Conservation (phyloP, 2,329 filamentous ascomycete genomes). For the Blastomyces percursus region DNA sequence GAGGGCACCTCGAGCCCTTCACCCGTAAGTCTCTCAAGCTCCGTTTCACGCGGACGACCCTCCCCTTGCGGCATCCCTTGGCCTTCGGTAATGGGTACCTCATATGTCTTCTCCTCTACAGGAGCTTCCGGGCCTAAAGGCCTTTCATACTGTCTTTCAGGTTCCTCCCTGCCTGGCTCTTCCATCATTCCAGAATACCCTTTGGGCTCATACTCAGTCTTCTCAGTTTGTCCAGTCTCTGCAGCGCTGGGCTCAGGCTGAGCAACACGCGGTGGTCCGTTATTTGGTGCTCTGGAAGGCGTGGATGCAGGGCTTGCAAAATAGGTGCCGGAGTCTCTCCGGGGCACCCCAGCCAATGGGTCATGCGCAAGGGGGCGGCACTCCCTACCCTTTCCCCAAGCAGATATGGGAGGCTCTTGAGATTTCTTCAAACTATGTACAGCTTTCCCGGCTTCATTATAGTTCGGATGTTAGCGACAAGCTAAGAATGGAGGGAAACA, state of each 20-base stretch:
- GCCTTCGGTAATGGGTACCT: neutral
- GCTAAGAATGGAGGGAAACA: neutral
- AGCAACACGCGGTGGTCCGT: neutral
- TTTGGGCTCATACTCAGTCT: neutral
- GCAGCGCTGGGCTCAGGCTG: neutral
- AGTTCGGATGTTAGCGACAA: neutral
- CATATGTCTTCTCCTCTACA: neutral
- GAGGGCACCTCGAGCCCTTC: neutral
- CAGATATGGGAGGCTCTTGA: neutral
- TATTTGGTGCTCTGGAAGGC: neutral
- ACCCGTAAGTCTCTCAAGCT: neutral
- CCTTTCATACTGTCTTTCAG: neutral
- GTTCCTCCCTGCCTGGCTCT: neutral
- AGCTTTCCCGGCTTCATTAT: neutral
- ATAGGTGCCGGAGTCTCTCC: neutral
- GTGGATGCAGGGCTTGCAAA: neutral
- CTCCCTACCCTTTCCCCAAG: constrained; percentile 5
- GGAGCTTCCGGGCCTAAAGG: neutral
- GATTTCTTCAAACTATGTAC: neutral
- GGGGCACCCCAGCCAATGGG: constrained; percentile 3
- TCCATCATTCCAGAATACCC: neutral
- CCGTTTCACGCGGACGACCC: neutral
- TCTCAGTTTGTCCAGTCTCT: neutral
- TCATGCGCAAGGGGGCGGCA: constrained; percentile 4
- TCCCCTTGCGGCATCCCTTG: neutral